These are phyloP conservation scores for Pleurotus giganteus DNA, from an alignment of 768 basidiomycete species.

Conservation along the genomic window DNA sequence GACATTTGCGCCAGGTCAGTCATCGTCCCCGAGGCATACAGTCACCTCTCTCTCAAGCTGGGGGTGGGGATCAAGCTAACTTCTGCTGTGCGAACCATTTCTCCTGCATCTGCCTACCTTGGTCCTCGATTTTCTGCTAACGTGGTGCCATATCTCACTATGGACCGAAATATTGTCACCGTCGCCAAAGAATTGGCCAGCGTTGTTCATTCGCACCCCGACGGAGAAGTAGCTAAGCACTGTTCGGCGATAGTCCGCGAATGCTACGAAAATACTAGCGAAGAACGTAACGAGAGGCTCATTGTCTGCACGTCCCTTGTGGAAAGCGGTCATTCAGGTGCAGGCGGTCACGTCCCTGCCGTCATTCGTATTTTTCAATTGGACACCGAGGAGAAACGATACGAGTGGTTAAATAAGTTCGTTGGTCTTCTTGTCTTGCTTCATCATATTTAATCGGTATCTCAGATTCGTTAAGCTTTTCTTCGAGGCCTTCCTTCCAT, in stretches of 20 bases:
- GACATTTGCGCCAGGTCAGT: conserved; percentile 41
- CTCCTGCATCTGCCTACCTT: conserved; percentile 55
- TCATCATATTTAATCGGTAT: conserved; percentile 5
- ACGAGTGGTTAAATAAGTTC: conserved; percentile 51
- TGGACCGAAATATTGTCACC: conserved; percentile 47
- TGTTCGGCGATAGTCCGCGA: conserved; percentile 53
- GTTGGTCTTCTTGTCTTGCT: conserved; percentile 11
- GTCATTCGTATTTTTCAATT: conserved; percentile 50
- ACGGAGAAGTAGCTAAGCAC: conserved; percentile 53
- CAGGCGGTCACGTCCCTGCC: conserved; percentile 42
- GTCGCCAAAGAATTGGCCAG: conserved; percentile 57
- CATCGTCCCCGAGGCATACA: conserved; percentile 44
- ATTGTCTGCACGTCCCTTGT: conserved; percentile 59
- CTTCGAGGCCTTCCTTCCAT: conserved; percentile 54
- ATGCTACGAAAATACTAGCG: conserved; percentile 45
- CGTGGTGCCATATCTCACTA: conserved; percentile 46
- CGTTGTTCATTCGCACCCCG: conserved; percentile 43
- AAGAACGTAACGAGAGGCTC: conserved; percentile 45
- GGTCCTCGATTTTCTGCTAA: conserved; percentile 54
- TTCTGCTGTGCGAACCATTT: conserved; percentile 56
- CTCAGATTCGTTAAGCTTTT: conserved; percentile 46
- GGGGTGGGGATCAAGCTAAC: conserved; percentile 56
- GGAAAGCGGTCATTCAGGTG: conserved; percentile 49
- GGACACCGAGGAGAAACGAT: conserved; percentile 47
- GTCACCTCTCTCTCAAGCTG: conserved; percentile 49